A percentile compares a stretch with the other conserved stretches of the same genome.
Evolutionary conservation across 2,329 filamentous ascomycete genomes (phyloP).

Genomic region (Emergomyces africanus): DNA sequence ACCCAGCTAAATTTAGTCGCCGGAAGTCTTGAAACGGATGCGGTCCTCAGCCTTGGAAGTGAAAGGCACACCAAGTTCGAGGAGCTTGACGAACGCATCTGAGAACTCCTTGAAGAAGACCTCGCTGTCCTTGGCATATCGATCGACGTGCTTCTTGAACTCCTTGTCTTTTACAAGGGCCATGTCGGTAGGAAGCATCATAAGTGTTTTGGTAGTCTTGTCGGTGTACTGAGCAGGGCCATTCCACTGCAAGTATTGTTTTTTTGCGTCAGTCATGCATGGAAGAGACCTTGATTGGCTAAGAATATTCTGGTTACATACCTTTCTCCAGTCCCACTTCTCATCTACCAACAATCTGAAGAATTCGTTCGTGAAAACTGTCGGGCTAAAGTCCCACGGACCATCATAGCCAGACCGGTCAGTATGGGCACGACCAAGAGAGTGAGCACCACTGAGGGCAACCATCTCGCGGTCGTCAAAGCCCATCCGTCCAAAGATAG

Average conservation of each 20-base stretch:
- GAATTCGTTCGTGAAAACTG: conserved; percentile 88
- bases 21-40: conserved; percentile 51
- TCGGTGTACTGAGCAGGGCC: conserved; percentile 87
- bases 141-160: conserved; percentile 67
- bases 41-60: conserved; percentile 46
- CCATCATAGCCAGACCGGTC: conserved; percentile 81
- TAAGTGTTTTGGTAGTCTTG: conserved; percentile 70
- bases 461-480: conserved; percentile 97
- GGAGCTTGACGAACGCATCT: conserved; percentile 64
- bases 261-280: not conserved
- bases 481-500: conserved; percentile 93
- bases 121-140: conserved; percentile 84
- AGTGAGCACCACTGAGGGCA: conserved; percentile 73
- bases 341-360: conserved; percentile 76
- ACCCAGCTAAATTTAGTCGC: conserved; percentile 17
- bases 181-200: conserved; percentile 96
- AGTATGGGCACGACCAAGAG: conserved; percentile 77
- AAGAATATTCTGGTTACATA: conserved; percentile 3
- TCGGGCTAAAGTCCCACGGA: conserved; percentile 86
- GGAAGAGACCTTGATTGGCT: not conserved
- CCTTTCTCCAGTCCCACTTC: conserved; percentile 80
- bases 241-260: conserved; percentile 46
- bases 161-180: conserved; percentile 76
- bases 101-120: conserved; percentile 90
- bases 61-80: conserved; percentile 92